Evolutionary conservation across 805 yeast species (phyloP).

Genomic region (Scheffersomyces coipomensis): DNA sequence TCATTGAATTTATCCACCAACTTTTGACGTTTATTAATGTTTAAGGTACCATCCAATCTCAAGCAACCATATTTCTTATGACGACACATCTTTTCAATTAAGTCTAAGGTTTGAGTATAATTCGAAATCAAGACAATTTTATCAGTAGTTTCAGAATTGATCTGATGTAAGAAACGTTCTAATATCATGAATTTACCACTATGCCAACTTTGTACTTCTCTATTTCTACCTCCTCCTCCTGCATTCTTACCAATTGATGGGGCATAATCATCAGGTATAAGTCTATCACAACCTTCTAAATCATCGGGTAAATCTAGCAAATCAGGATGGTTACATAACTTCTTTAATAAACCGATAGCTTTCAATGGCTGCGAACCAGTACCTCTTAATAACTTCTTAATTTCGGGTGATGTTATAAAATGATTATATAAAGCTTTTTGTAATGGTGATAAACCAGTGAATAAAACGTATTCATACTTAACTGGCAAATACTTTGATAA

Average conservation of each 20-base stretch:
- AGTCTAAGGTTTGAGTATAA: slow-evolving; percentile 90
- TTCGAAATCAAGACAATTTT: slow-evolving; percentile 93
- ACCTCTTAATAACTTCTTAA: slow-evolving; percentile 63
- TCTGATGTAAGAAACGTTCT: slow-evolving; percentile 78
- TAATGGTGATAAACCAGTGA: slow-evolving; percentile 77
- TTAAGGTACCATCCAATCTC: slow-evolving; percentile 90
- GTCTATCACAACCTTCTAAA: slow-evolving; percentile 60
- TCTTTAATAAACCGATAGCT: slow-evolving; percentile 85
- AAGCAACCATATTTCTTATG: slow-evolving; percentile 68
- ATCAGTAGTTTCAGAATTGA: slow-evolving; percentile 81
- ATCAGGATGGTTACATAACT: slow-evolving; percentile 93
- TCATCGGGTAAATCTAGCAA: slow-evolving; percentile 74
- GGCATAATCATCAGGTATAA: slow-evolving; percentile 75
- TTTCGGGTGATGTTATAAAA: slow-evolving; percentile 77
- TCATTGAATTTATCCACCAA: slow-evolving; percentile 89
- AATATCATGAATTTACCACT: slow-evolving; percentile 87
- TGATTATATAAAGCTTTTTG: slow-evolving; percentile 71
- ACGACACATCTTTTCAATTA: slow-evolving; percentile 86
- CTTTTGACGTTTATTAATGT: slow-evolving; percentile 87
- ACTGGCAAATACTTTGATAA: slow-evolving; percentile 91
- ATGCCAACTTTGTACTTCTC: slow-evolving; percentile 74
- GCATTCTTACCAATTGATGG: slow-evolving; percentile 34
- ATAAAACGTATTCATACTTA: slow-evolving; percentile 95
- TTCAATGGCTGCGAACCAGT: slow-evolving; percentile 79
- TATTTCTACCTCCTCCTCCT: slow-evolving; percentile 48